These are phyloP conservation scores for Talaromyces sp. DNA, from an alignment of 2,329 filamentous ascomycete genomes.

Conservation along the genomic window DNA sequence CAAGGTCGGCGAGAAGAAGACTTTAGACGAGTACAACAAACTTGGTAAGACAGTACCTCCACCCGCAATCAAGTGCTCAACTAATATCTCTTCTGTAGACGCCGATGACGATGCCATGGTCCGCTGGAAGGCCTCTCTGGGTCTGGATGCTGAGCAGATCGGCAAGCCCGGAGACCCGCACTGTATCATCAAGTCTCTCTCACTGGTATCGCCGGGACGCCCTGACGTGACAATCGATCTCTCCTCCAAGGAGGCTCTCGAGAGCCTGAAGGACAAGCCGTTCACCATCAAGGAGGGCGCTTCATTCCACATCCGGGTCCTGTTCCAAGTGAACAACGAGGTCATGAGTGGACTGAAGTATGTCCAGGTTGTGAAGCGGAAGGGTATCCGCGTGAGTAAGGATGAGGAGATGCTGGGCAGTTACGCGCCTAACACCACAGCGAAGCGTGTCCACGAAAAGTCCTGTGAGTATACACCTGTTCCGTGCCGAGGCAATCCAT, in stretches of 20 bases:
- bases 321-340: conserved; percentile 95
- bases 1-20: conserved; percentile 99
- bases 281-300: conserved; percentile 98
- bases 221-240: conserved; percentile 88
- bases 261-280: conserved; percentile 81
- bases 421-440: conserved; percentile 89
- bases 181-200: conserved; percentile 90
- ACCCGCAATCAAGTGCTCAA: background rate
- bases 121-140: conserved; percentile 96
- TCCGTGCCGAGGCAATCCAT: background rate
- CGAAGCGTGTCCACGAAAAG: conserved; percentile 84
- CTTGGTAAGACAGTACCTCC: conserved; percentile 67
- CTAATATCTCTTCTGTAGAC: conserved; percentile 46
- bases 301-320: conserved; percentile 90
- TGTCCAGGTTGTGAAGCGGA: conserved; percentile 88
- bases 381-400: conserved; percentile 85
- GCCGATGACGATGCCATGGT: conserved; percentile 88
- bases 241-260: conserved; percentile 70
- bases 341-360: conserved; percentile 95
- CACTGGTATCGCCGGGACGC: conserved; percentile 82
- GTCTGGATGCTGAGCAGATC: conserved; percentile 71
- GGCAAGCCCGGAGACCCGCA: conserved; percentile 80
- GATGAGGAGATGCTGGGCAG: conserved; percentile 98
- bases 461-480: conserved; percentile 69
- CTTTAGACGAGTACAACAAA: conserved; percentile 88